Evolutionary conservation across 108 stramenopile genomes (phyloP), one percentile per base, ranked within the genome.

Genomic region (Cylindrotheca fusiformis): DNA sequence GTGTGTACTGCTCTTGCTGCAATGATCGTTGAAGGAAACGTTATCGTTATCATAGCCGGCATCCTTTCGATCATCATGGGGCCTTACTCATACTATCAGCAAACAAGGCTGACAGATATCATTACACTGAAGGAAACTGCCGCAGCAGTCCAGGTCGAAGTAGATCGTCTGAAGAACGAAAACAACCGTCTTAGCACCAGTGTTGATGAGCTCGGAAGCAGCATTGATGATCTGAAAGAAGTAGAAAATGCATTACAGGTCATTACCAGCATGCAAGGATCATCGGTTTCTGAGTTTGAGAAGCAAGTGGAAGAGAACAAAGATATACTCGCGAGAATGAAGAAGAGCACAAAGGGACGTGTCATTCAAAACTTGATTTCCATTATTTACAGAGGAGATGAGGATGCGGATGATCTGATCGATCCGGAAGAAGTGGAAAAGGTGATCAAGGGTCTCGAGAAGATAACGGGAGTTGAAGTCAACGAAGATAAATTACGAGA

Each of bases 81-180:
- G 41, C 81, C 83, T 4, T 86, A 82, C 27, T 76, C 77, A 2
- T 84, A 84, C 52, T 86, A 80, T 36, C 90, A 91, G 66, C 86
- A 91, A 71, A 86, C 80, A 19, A 74, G 74, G 33, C 59, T 91
- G 54, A 91, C 84, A 30, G 84, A 87, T 48, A 84, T 91, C 31
- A 50, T 50, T 1, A 82, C 84, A 1, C 57, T 87, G 27, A 83
- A 81, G 58, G 80, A 91, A 65, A 86, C 86, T 27, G 65, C 72
- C 18, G 71, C 63, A 31, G 73, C 67, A 10, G 60, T 91, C 20
- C 56, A 77, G 28, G 55, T 53, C 19, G 86, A 91, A 57, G 83
- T 86, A 19, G 71, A 82, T 29, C 72, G 78, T 28, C 73, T 87
- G 0, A 53, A 74, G 21, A 51, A 51, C 0, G 84, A 82, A 65